These are phyloP conservation scores for Yarrowia osloensis DNA, from an alignment of 805 yeast genomes.

Conservation along the genomic window DNA sequence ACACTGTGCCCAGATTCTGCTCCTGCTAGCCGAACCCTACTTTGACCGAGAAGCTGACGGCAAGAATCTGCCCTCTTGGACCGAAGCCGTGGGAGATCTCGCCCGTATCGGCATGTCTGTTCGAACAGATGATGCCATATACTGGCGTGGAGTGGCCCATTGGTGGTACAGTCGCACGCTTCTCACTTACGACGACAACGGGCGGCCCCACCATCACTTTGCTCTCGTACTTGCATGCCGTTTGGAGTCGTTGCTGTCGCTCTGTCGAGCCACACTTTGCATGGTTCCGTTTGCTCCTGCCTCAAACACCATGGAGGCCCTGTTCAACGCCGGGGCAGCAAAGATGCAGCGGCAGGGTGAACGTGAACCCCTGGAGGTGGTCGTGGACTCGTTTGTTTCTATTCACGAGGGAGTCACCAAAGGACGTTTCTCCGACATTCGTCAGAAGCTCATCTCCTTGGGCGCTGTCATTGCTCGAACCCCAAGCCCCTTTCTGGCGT, in stretches of 20 bases:
- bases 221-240: constrained; percentile 28
- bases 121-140: constrained; percentile 10
- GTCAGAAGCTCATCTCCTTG: constrained; percentile 7
- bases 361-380: constrained; percentile 18
- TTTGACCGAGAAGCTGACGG: constrained; percentile 22
- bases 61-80: constrained; percentile 21
- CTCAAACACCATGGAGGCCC: constrained; percentile 10
- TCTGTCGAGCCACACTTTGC: constrained; percentile 24
- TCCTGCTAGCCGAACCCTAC: constrained; percentile 18
- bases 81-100: constrained; percentile 24
- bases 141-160: constrained; percentile 29
- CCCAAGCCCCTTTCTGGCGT: constrained; percentile 15
- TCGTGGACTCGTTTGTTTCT: constrained; percentile 9
- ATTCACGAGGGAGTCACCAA: constrained; percentile 5
- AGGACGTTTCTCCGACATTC: not conserved
- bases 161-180: constrained; percentile 28
- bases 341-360: constrained; percentile 24
- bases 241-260: constrained; percentile 20
- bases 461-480: constrained; percentile 27
- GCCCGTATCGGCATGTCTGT: constrained; percentile 28
- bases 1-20: constrained; percentile 10
- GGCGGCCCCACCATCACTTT: constrained; percentile 19
- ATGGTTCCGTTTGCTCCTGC: constrained; percentile 14
- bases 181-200: not conserved
- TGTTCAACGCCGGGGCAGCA: constrained; percentile 25